phyloP scores from a whole-genome alignment of 176 grass and related monocot genomes.

The Musa acuminata region DNA sequence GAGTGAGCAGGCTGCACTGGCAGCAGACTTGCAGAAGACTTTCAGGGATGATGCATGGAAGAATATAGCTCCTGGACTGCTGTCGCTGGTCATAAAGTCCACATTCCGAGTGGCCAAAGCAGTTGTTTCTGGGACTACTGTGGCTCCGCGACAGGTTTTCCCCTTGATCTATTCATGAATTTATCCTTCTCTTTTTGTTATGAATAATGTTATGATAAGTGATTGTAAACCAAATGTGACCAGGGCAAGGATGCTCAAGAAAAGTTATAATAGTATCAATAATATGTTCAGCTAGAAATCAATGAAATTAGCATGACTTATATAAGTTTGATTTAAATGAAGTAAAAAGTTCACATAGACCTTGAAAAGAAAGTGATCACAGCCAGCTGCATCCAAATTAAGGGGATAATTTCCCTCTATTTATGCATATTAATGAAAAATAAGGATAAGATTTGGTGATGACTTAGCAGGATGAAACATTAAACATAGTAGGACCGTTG shows the following conservation, averaged over 20 bases:
- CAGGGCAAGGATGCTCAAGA: background rate
- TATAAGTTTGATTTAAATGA: background rate
- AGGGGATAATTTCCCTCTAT: no score
- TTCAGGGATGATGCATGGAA: constrained; percentile 79
- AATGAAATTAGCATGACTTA: background rate
- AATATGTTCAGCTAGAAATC: background rate
- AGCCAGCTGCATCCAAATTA: no score
- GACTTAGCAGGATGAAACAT: no score
- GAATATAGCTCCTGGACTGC: constrained; percentile 79
- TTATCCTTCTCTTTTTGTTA: background rate
- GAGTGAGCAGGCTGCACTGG: constrained; percentile 58
- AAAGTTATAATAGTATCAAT: background rate
- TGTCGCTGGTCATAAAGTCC: constrained; percentile 50
- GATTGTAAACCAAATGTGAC: background rate
- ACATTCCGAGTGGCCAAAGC: constrained; percentile 57
- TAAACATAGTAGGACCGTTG: no score
- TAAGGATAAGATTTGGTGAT: no score
- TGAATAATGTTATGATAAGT: background rate
- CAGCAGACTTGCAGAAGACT: constrained; percentile 62
- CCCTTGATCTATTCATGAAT: background rate
- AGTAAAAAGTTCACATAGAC: background rate
- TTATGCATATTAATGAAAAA: no score
- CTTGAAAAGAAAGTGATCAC: no score
- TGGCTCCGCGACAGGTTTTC: constrained; percentile 61
- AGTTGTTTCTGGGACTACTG: constrained; percentile 45